A percentile compares a stretch with the other conserved stretches of the same genome.
phyloP scores from a whole-genome alignment of 306 rosid species.

The Quercus engelmannii region DNA sequence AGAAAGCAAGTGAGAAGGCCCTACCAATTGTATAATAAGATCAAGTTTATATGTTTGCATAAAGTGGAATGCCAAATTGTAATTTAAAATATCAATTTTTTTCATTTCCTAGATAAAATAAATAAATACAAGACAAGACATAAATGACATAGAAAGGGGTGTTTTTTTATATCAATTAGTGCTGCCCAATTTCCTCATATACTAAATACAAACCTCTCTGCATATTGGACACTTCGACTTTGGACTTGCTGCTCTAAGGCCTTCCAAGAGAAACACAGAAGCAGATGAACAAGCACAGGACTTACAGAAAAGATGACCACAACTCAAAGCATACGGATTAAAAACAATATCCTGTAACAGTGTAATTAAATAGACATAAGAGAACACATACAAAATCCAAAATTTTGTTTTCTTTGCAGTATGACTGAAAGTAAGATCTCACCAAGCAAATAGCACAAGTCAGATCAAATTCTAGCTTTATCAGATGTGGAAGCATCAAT shows the following conservation, averaged over 20 bases:
- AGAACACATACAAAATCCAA: background rate
- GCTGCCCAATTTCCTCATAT: background rate
- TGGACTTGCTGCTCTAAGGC: constrained; percentile 60
- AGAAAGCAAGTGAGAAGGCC: too few relatives aligned
- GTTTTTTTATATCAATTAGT: background rate
- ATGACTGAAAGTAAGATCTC: constrained; percentile 29
- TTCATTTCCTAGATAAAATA: too few relatives aligned
- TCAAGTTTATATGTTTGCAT: too few relatives aligned
- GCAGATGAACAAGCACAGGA: constrained; percentile 92
- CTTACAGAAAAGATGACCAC: constrained; percentile 93
- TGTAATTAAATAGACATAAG: constrained; percentile 13
- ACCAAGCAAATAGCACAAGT: constrained; percentile 93
- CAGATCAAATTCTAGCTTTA: constrained; percentile 65
- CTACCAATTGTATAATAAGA: too few relatives aligned
- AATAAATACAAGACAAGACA: background rate
- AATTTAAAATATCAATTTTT: too few relatives aligned
- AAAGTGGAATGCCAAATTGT: too few relatives aligned
- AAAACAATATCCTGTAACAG: constrained; percentile 57
- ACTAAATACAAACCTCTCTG: constrained; percentile 72
- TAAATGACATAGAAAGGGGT: background rate
- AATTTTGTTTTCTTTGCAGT: background rate
- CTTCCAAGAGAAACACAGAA: constrained; percentile 69
- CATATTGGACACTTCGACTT: constrained; percentile 81
- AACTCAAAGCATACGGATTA: constrained; percentile 80
- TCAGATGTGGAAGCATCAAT: constrained; percentile 66